Evolutionary conservation across 1,139 yeast genomes (phyloP), one percentile per base, ranked within the genome.

Genomic region (Meyerozyma athensensis): DNA sequence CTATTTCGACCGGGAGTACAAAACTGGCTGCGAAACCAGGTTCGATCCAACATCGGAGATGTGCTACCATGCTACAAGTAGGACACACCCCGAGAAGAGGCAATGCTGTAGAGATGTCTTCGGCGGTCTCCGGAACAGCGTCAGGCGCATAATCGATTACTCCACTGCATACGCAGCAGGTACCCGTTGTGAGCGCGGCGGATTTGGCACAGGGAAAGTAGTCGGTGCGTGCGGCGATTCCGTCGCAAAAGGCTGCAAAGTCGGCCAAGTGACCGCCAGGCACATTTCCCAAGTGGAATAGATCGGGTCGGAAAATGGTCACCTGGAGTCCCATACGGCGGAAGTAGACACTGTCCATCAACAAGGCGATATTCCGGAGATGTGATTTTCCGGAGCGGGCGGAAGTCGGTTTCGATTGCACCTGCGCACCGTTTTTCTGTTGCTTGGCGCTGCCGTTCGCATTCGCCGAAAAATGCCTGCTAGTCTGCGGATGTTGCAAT

Each of bases 401-500:
- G 5, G 28, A n/a, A n/a, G n/a, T n/a, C n/a, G n/a, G n/a, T n/a
- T n/a, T n/a, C n/a, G n/a, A n/a, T n/a, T n/a, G n/a, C n/a, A n/a
- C n/a, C n/a, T n/a, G n/a, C n/a, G n/a, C n/a, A n/a, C n/a, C n/a
- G n/a, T n/a, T n/a, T n/a, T n/a, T n/a, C n/a, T n/a, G n/a, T n/a
- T n/a, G n/a, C n/a, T n/a, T n/a, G n/a, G n/a, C n/a, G n/a, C n/a
- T n/a, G n/a, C n/a, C n/a, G n/a, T n/a, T n/a, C n/a, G n/a, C n/a
- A n/a, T n/a, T n/a, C n/a, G n/a, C n/a, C n/a, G n/a, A n/a, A n/a
- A n/a, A n/a, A n/a, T 77, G 86, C 33, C 89, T 63, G 0, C 94
- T 81, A 36, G 65, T 70, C 44, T 78, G 67, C 1, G 83, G 68
- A 54, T 85, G 92, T 49, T 86, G 95, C 76, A 86, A 79, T 1